These are phyloP conservation scores for Colletotrichum sp. DNA, from an alignment of 2,329 filamentous ascomycete species.

Conservation along the genomic window DNA sequence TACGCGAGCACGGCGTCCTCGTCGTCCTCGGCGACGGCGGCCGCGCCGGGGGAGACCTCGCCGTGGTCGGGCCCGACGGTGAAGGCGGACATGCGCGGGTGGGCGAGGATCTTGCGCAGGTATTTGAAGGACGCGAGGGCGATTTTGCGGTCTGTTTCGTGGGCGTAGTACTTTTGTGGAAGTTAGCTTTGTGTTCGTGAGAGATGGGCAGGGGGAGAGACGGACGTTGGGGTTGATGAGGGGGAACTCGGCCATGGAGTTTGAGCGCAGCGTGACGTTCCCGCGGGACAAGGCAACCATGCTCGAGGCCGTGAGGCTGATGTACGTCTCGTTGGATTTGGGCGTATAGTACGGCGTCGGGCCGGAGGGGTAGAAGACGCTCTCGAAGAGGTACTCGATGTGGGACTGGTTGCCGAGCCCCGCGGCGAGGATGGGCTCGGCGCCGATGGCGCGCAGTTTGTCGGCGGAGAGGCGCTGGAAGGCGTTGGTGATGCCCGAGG, in stretches of 20 bases:
- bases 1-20: constrained; percentile 31
- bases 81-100: constrained; percentile 27
- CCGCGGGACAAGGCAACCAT: constrained; percentile 28
- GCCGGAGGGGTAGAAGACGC: constrained; percentile 30
- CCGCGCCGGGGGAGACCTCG: constrained; percentile 26
- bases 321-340: constrained; percentile 27
- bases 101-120: constrained; percentile 31
- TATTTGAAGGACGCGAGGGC: constrained; percentile 37
- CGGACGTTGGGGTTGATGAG: constrained; percentile 28
- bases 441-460: constrained; percentile 25
- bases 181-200: constrained; percentile 8
- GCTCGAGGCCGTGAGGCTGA: constrained; percentile 27
- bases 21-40: constrained; percentile 24
- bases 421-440: constrained; percentile 22
- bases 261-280: constrained; percentile 24
- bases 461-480: constrained; percentile 26
- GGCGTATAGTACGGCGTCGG: constrained; percentile 31
- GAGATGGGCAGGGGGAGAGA: background rate
- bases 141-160: constrained; percentile 33
- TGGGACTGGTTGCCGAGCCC: constrained; percentile 29
- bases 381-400: constrained; percentile 31
- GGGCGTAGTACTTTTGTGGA: constrained; percentile 27
- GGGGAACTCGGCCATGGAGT: constrained; percentile 26
- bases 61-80: constrained; percentile 28
- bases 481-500: constrained; percentile 29